phyloP scores from a whole-genome alignment of 352 stramenopile genomes.

The Blastocystis sp. region DNA sequence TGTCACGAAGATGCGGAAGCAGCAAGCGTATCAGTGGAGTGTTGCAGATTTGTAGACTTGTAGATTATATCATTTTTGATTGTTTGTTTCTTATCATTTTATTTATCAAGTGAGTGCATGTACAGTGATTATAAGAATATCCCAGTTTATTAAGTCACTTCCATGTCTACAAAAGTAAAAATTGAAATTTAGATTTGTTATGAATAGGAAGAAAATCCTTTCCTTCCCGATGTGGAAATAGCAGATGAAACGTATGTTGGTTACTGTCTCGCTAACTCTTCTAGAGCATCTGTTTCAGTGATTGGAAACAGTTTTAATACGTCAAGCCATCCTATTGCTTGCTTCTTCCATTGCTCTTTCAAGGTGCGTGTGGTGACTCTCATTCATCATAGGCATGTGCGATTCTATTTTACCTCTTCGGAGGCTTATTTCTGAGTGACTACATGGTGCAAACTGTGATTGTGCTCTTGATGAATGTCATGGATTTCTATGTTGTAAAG shows the following conservation, averaged over 20 bases:
- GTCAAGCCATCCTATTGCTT: not conserved
- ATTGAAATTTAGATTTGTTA: not conserved
- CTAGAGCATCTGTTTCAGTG: not conserved
- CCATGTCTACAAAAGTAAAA: slow-evolving; percentile 29
- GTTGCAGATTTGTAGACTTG: slow-evolving; percentile 47
- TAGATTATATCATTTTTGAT: not conserved
- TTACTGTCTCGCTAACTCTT: not conserved
- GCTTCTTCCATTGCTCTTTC: slow-evolving; percentile 50
- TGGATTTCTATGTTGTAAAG: slow-evolving; percentile 55
- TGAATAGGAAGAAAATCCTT: slow-evolving; percentile 50
- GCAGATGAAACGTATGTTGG: not conserved
- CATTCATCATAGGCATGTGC: not conserved
- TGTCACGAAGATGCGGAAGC: slow-evolving; percentile 33
- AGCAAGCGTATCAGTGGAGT: slow-evolving; percentile 55
- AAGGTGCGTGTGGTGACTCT: not conserved
- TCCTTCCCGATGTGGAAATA: slow-evolving; percentile 56
- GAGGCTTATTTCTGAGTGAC: not conserved
- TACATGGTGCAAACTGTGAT: not conserved
- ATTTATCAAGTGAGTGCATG: not conserved
- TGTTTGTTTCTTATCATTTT: slow-evolving; percentile 9
- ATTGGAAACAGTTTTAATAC: slow-evolving; percentile 36
- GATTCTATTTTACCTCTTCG: slow-evolving; percentile 41
- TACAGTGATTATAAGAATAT: not conserved
- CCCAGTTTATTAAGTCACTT: not conserved
- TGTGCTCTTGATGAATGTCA: not conserved